Evolutionary conservation across 345 rosid genomes (phyloP).

Genomic region (Brassica juncea): DNA sequence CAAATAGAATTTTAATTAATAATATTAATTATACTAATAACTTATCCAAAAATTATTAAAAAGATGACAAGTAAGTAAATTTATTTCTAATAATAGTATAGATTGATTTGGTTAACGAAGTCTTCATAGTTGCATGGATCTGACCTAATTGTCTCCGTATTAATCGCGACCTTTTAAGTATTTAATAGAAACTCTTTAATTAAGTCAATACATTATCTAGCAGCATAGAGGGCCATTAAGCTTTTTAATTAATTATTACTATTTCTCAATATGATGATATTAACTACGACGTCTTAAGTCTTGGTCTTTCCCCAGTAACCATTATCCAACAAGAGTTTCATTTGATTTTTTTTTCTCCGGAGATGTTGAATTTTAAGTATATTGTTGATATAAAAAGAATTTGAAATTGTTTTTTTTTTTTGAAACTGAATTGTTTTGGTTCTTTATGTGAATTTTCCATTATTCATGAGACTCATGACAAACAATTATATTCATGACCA

Average conservation of each 20-base stretch:
- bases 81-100: too few relatives aligned
- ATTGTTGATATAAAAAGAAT: too few relatives aligned
- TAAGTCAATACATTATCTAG: constrained; percentile 31
- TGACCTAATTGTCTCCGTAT: constrained; percentile 34
- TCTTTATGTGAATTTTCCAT: not conserved
- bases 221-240: constrained; percentile 15
- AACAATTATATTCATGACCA: not conserved
- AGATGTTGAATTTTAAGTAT: too few relatives aligned
- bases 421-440: too few relatives aligned
- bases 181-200: not conserved
- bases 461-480: not conserved
- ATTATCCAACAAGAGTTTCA: too few relatives aligned
- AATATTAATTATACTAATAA: too few relatives aligned
- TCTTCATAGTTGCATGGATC: constrained; percentile 24
- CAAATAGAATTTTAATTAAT: too few relatives aligned
- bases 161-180: not conserved
- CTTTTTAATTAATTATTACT: not conserved
- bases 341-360: too few relatives aligned
- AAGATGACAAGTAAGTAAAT: too few relatives aligned
- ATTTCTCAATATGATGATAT: not conserved
- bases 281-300: not conserved
- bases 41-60: too few relatives aligned
- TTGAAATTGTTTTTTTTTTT: too few relatives aligned
- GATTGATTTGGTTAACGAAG: not conserved
- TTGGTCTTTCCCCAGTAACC: too few relatives aligned